phyloP scores from a whole-genome alignment of 192 early-diverging fungal species.

The Podila verticillata region DNA sequence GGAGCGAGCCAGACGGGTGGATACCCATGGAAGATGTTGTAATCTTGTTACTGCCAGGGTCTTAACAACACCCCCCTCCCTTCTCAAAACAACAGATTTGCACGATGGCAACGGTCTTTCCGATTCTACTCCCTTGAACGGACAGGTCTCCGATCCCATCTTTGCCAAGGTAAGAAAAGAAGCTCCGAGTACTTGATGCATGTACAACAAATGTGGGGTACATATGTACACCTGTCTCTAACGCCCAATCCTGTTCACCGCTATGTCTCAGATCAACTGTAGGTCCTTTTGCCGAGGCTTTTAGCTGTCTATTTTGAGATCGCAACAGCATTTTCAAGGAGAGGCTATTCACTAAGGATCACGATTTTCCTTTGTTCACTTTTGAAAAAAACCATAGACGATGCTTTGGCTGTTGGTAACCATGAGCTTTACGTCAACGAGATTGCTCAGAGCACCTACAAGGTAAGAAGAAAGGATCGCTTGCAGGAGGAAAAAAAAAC shows the following conservation, averaged over 20 bases:
- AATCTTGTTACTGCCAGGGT: not conserved
- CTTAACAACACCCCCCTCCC: not conserved
- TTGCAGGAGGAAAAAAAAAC: not conserved
- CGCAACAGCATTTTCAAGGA: too few species aligned
- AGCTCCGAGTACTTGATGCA: too few species aligned
- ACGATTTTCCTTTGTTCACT: too few species aligned
- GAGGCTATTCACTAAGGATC: too few species aligned
- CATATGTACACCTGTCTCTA: too few species aligned
- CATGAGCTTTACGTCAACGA: conserved; percentile 35
- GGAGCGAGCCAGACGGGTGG: conserved; percentile 6
- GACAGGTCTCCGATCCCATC: conserved; percentile 48
- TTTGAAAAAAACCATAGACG: conserved; percentile 9
- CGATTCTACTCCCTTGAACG: conserved; percentile 45
- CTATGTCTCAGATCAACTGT: conserved; percentile 16
- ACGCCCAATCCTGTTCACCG: not conserved
- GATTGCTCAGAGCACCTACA: conserved; percentile 37
- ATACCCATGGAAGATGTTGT: not conserved
- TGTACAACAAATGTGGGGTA: too few species aligned
- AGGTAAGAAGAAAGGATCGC: not conserved
- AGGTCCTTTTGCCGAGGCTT: not conserved
- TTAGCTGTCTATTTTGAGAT: too few species aligned
- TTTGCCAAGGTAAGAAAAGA: conserved; percentile 31
- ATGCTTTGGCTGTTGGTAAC: conserved; percentile 41
- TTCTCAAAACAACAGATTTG: conserved; percentile 11
- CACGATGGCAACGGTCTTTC: conserved; percentile 54